These are phyloP conservation scores for Corylus heterophylla DNA, from an alignment of 306 rosid genomes.

Conservation along the genomic window DNA sequence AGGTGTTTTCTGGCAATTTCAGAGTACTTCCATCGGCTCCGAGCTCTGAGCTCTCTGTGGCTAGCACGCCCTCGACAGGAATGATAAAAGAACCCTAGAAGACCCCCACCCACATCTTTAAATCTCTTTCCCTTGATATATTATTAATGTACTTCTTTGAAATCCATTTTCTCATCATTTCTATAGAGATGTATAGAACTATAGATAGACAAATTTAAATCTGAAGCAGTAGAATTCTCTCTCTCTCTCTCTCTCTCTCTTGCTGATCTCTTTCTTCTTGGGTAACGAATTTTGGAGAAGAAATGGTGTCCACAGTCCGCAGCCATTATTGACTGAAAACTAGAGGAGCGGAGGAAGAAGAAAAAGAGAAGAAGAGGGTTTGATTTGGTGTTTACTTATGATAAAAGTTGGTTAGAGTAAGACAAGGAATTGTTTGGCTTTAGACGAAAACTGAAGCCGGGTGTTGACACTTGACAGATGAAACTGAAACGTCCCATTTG, in stretches of 20 bases:
- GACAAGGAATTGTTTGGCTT: background rate
- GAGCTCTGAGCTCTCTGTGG: slow-evolving; percentile 96
- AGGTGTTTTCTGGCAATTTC: slow-evolving; percentile 83
- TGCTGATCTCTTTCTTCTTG: background rate
- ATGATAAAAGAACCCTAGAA: slow-evolving; percentile 17
- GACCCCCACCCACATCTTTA: background rate
- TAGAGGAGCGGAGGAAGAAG: background rate
- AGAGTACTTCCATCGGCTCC: slow-evolving; percentile 80
- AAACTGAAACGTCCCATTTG: background rate
- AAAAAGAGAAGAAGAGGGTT: background rate
- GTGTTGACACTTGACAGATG: slow-evolving; percentile 14
- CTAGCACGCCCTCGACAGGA: slow-evolving; percentile 78
- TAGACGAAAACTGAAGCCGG: background rate
- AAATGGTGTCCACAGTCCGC: slow-evolving; percentile 9
- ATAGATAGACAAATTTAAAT: slow-evolving; percentile 32
- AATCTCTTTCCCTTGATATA: background rate
- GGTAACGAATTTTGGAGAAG: background rate
- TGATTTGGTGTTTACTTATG: background rate
- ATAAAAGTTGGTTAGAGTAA: background rate
- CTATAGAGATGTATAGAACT: slow-evolving; percentile 40
- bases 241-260: background rate
- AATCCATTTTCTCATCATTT: background rate
- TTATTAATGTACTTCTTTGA: background rate
- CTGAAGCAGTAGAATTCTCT: slow-evolving; percentile 24
- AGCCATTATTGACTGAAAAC: slow-evolving; percentile 22